Evolutionary conservation across 345 rosid genomes (phyloP).

Genomic region (Euphorbia tirucalli): DNA sequence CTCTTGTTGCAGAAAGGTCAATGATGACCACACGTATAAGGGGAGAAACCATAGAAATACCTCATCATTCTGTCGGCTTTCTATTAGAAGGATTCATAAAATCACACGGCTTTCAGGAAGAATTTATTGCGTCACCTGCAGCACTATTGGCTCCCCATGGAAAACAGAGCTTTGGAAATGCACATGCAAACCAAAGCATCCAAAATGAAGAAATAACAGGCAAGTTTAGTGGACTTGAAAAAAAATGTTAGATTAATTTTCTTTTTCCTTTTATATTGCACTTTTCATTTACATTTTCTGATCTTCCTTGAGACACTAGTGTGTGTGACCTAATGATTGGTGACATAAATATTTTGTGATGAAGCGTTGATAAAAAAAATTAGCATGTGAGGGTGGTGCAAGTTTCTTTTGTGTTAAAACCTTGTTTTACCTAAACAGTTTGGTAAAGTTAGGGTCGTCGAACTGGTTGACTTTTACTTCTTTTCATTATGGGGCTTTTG

Average conservation of each 20-base stretch:
- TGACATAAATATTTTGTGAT: background rate
- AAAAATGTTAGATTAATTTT: background rate
- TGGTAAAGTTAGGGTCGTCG: background rate
- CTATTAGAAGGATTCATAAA: conserved; percentile 76
- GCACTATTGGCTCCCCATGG: conserved; percentile 45
- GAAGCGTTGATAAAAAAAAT: background rate
- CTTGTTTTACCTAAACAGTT: background rate
- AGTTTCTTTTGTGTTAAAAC: background rate
- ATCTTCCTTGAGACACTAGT: background rate
- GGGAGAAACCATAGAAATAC: conserved; percentile 73
- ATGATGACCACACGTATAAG: conserved; percentile 46
- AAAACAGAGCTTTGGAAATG: conserved; percentile 46
- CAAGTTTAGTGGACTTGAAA: conserved; percentile 16
- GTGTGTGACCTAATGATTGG: background rate
- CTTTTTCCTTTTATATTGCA: background rate
- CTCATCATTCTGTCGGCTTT: conserved; percentile 59
- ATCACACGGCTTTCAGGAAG: conserved; percentile 53
- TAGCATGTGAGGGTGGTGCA: background rate
- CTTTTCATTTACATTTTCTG: background rate
- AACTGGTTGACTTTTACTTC: background rate
- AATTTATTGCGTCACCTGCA: conserved; percentile 64
- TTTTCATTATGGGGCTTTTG: background rate
- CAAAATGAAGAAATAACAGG: conserved; percentile 53
- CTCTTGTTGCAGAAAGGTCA: conserved; percentile 67
- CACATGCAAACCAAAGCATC: conserved; percentile 20